phyloP scores from a whole-genome alignment of 306 rosid species.

The Casuarina cunninghamiana region DNA sequence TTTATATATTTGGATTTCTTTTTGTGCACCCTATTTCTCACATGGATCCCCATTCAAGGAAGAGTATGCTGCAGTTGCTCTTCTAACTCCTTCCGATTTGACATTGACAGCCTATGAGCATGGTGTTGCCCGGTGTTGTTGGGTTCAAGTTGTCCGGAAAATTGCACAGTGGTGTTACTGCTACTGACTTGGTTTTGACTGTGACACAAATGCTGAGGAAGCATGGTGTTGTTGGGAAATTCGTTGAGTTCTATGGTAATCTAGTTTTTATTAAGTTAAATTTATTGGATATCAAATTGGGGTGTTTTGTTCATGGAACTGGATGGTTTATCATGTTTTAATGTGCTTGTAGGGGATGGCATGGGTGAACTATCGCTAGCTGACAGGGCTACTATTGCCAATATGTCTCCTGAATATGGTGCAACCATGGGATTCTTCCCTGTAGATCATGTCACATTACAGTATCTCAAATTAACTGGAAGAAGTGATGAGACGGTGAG shows the following conservation, averaged over 20 bases:
- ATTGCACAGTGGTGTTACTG: conserved; percentile 76
- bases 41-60: conserved; percentile 22
- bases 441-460: conserved; percentile 90
- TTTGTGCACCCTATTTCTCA: background rate
- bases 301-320: background rate
- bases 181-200: conserved; percentile 91
- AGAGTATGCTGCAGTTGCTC: conserved; percentile 13
- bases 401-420: conserved; percentile 99
- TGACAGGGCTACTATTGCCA: conserved; percentile 98
- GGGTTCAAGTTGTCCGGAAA: conserved; percentile 90
- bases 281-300: background rate
- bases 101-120: conserved; percentile 81
- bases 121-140: conserved; percentile 97
- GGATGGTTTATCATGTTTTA: conserved; percentile 17
- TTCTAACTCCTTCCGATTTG: conserved; percentile 36
- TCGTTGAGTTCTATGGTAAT: conserved; percentile 92
- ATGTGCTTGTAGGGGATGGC: conserved; percentile 74
- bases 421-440: conserved; percentile 99
- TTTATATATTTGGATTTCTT: background rate
- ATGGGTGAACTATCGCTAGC: conserved; percentile 89
- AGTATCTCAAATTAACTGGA: conserved; percentile 91
- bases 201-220: conserved; percentile 90
- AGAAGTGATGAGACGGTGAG: conserved; percentile 92
- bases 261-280: conserved; percentile 1
- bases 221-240: conserved; percentile 95